Conservation (phyloP, 305 asterid species). For the Fraxinus albicans region DNA sequence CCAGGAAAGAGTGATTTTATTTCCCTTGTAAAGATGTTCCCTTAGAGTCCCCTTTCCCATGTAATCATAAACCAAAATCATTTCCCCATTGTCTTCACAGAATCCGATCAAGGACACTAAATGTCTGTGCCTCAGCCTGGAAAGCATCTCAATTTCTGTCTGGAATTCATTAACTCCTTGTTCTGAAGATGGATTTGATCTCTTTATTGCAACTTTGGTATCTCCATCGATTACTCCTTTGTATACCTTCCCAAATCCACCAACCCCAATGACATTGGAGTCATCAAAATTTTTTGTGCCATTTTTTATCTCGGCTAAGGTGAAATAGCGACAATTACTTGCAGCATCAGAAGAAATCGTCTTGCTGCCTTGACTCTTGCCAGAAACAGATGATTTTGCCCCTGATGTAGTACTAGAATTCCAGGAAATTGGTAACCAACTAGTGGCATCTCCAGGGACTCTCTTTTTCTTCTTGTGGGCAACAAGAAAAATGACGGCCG, state of each 20-base stretch:
- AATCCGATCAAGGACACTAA: constrained; percentile 82
- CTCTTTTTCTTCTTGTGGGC: constrained; percentile 44
- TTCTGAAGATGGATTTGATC: constrained; percentile 90
- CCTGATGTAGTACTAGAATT: constrained; percentile 44
- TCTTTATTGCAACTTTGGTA: constrained; percentile 67
- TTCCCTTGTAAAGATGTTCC: constrained; percentile 81
- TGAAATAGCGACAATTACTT: constrained; percentile 74
- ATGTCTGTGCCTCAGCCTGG: constrained; percentile 75
- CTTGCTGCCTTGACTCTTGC: constrained; percentile 42
- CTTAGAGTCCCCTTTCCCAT: constrained; percentile 88
- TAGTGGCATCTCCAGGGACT: constrained; percentile 34
- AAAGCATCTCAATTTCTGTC: constrained; percentile 86
- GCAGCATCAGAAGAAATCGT: constrained; percentile 76
- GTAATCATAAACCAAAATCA: constrained; percentile 82
- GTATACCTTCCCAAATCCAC: constrained; percentile 91
- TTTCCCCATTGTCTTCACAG: constrained; percentile 82
- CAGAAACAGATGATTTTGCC: constrained; percentile 40
- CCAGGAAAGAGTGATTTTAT: constrained; percentile 60
- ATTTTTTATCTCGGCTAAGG: constrained; percentile 54
- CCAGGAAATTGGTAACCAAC: constrained; percentile 79
- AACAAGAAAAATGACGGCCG: constrained; percentile 50
- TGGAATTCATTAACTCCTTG: constrained; percentile 87
- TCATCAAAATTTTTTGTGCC: constrained; percentile 84
- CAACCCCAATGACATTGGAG: constrained; percentile 81
- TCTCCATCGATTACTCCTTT: constrained; percentile 69